Evolutionary conservation across 352 stramenopile species (phyloP), one percentile per base, ranked within the genome.

Genomic region (Aphanomyces stellatus): DNA sequence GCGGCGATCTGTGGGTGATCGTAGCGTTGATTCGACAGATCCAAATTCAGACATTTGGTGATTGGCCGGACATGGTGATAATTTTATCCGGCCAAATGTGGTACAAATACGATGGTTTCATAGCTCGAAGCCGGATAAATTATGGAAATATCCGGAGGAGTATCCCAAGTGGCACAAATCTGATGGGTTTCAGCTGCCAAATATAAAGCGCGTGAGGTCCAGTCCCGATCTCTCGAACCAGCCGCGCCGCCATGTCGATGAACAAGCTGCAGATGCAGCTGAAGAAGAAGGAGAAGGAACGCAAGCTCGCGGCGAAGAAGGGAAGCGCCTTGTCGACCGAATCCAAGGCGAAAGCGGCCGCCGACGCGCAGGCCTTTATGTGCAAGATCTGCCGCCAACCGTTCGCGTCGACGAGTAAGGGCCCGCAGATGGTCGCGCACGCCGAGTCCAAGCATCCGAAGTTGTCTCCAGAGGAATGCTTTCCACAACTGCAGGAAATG

Each of bases 231-330:
- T n/a, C n/a, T n/a, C 37, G 37, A 46, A 11, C 37, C 13, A 46
- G 37, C 37, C 37, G 37, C 37, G 37, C 37, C 37, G 2, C 37
- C 55, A 64, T 64, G 55, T 64, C 55, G 55, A 64, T 64, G 55
- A 64, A 37, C 55, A 64, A 64, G 55, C 55, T 64, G 55, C 55
- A 64, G 55, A 64, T 64, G 55, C 55, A 64, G 55, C 55, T 64
- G 11, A 64, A 64, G 55, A 64, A 64, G 55, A 64, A 64, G 40
- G 55, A 64, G 15, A 64, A 64, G 33, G 55, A 64, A 49, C n/a
- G 55, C 19, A 64, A 64, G 37, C 28, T 25, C 13, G 55, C 55
- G 37, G 55, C 33, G 13, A 64, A 64, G 40, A 49, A 51, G 10
- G 55, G 55, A 2, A 51, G 5, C 4, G 37, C 37, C 25, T 2